Evolutionary conservation across 768 basidiomycete species (phyloP), one percentile per base, ranked within the genome.

Genomic region (Suillus subalutaceus): DNA sequence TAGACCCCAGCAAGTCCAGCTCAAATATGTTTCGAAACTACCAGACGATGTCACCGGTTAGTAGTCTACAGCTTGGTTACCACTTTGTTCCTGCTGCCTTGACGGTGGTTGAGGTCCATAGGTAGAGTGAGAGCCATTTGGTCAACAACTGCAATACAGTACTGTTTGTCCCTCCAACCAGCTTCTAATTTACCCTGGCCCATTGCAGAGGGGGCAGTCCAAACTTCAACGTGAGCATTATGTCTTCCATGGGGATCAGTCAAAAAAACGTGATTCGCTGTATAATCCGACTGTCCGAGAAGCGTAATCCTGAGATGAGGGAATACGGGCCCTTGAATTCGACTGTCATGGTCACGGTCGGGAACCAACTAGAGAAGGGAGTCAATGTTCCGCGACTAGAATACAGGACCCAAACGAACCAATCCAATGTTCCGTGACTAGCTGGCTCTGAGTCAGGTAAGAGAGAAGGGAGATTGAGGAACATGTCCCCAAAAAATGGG

Each of bases 291-390:
- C 85, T 0, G 86, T 88, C 12, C 87, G 83, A 64, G 73, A 67
- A 1, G 88, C 80, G 71, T 85, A 77, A 12, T 71, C 68, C 32
- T 67, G 67, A 5, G 79, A 81, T 15, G 82, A 77, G 8, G 88
- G 86, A 46, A 90, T 81, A 15, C 84, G 85, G 41, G 81, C 81
- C 81, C 70, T 88, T 90, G 80, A 89, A 91, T 67, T 90, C 88
- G 30, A 91, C 67, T 1, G 84, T 78, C 66, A 90, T 78, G 0
- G 82, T 80, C 77, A 91, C 80, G 0, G 90, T 91, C 16, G 88
- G 87, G 70, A 78, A 86, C 90, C 88, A 90, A 46, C 86, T 88
- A 37, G 23, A 37, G 8, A 59, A 46, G 35, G 5, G 3, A 63
- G 55, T 66, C 56, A 44, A 9, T 30, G 23, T 12, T 6, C 43